Evolutionary conservation across 2,329 filamentous ascomycete genomes (phyloP), one percentile per base, ranked within the genome.

Genomic region (Epicoccum sorghinum): DNA sequence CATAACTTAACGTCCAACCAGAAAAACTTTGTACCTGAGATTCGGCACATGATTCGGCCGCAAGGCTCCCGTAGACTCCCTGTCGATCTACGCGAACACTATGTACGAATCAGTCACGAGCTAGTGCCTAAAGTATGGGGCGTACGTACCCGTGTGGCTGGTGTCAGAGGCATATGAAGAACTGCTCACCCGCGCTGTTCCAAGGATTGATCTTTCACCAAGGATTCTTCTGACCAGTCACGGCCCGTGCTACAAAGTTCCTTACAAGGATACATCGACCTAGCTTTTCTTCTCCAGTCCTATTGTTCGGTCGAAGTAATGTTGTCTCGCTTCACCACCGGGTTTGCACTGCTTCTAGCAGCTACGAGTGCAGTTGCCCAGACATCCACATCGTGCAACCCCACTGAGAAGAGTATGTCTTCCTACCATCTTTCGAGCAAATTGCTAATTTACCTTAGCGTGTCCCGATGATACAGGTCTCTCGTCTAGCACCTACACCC

Each of bases 351-450:
- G 36, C 40, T 57, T 8, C 36, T 48, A n/a, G 46, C 42, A 30
- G 36, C 35, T 29, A 22, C 51, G 22, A 56, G 59, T 24, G 47
- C 62, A n/a, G 53, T 60, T 18, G 75, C 69, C 22, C 76, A 78
- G 56, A 79, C 76, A 36, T 74, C 67, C 47, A 77, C 75, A 22
- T 63, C 68, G 29, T 78, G 76, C 59, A 67, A 78, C 47, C 76
- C 76, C 4, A 70, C 62, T 4, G 60, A 73, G 51, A 74, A 75
- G 54, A 58, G 53, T 55, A 29, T 36, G 52, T 38, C 9, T n/a
- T 29, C 25, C 13, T 4, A 30, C 14, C 23, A 30, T 7, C 4
- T 12, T 25, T 1, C 7, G 8, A 18, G n/a, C 14, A 25, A 23
- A 29, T n/a, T 18, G 32, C 41, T 55, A 14, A 54, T 39, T 14